phyloP scores from a whole-genome alignment of 164 flowering plant genomes.

The Brasenia schreberi region DNA sequence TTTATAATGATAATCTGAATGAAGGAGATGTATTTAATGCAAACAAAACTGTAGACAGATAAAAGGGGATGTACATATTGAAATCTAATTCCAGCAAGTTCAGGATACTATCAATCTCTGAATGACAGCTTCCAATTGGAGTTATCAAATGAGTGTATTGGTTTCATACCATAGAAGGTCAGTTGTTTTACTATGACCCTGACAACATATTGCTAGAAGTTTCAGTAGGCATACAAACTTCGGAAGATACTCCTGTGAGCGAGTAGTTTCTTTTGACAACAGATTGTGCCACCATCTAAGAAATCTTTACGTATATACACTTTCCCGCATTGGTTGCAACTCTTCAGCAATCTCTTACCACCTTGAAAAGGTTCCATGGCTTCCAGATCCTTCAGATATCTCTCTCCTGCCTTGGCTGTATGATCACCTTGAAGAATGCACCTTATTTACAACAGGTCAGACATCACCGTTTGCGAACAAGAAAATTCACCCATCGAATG shows the following conservation, averaged over 20 bases:
- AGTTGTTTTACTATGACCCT: neutral
- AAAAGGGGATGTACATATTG: too few relatives aligned
- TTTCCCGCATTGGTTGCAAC: neutral
- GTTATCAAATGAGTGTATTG: too few relatives aligned
- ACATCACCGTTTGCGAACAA: constrained; percentile 3
- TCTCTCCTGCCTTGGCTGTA: neutral
- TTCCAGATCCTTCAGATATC: neutral
- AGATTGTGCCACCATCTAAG: neutral
- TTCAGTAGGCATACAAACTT: neutral
- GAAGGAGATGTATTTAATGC: too few relatives aligned
- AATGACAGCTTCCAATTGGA: too few relatives aligned
- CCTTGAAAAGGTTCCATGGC: neutral
- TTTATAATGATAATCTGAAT: too few relatives aligned
- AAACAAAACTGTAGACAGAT: too few relatives aligned
- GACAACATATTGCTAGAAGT: neutral
- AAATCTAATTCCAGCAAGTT: too few relatives aligned
- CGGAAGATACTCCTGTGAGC: neutral
- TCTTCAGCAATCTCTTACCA: neutral
- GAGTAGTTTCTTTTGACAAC: neutral
- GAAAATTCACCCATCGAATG: constrained; percentile 6
- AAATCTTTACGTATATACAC: neutral
- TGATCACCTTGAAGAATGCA: neutral
- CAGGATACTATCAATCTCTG: too few relatives aligned
- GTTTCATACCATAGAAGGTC: neutral
- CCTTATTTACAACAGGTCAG: constrained; percentile 29